phyloP scores from a whole-genome alignment of 306 rosid species.

The Bauhinia variegata region DNA sequence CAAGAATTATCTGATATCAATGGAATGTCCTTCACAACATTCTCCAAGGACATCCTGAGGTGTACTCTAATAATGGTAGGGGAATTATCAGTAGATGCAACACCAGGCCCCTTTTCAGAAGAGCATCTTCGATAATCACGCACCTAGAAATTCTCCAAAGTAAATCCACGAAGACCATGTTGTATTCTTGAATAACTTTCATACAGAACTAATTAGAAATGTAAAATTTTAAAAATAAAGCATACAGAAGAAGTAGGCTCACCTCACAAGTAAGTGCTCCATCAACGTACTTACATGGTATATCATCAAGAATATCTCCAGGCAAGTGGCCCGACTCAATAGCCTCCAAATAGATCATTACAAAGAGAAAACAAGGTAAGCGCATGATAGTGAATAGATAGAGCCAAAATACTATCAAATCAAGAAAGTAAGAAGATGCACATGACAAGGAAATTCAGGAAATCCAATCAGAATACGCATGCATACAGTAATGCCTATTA shows the following conservation, averaged over 20 bases:
- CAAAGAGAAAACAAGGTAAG: constrained; percentile 33
- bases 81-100: constrained; percentile 48
- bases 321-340: constrained; percentile 97
- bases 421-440: constrained; percentile 11
- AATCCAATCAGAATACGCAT: constrained; percentile 15
- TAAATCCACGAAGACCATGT: constrained; percentile 16
- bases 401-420: constrained; percentile 5
- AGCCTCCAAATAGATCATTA: constrained; percentile 62
- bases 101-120: constrained; percentile 62
- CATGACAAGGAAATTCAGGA: constrained; percentile 29
- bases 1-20: constrained; percentile 81
- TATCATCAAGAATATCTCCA: constrained; percentile 89
- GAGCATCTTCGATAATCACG: constrained; percentile 81
- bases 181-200: constrained; percentile 6
- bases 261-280: constrained; percentile 94
- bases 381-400: constrained; percentile 10
- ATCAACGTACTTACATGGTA: constrained; percentile 87
- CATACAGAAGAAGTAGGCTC: constrained; percentile 41
- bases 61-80: constrained; percentile 65
- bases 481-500: constrained; percentile 1
- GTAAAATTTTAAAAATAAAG: constrained; percentile 28
- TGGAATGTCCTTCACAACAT: constrained; percentile 94
- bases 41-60: constrained; percentile 93
- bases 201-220: constrained; percentile 18
- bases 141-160: constrained; percentile 54